phyloP scores from a whole-genome alignment of 768 basidiomycete genomes.

The Lyophyllum semitale region DNA sequence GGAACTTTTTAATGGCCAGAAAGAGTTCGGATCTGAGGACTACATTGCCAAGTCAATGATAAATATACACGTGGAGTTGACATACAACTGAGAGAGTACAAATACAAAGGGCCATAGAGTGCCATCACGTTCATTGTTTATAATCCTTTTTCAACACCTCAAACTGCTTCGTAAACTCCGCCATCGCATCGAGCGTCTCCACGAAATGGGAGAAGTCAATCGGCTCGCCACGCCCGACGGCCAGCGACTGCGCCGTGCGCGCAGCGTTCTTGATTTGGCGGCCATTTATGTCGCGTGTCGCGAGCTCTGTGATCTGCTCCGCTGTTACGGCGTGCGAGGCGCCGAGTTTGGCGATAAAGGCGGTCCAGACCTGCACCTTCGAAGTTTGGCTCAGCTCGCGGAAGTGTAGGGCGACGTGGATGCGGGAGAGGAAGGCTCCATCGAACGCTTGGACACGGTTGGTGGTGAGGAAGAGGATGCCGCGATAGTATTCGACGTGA shows the following conservation, averaged over 20 bases:
- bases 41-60: neutral
- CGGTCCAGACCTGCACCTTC: conserved; percentile 62
- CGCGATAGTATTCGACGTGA: conserved; percentile 59
- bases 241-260: conserved; percentile 63
- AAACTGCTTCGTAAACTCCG: conserved; percentile 56
- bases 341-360: conserved; percentile 54
- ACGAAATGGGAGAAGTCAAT: conserved; percentile 53
- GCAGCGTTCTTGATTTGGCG: conserved; percentile 73
- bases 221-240: conserved; percentile 45
- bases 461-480: conserved; percentile 58
- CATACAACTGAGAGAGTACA: neutral
- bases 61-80: neutral
- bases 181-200: conserved; percentile 63
- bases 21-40: neutral
- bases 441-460: conserved; percentile 63
- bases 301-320: conserved; percentile 47
- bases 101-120: neutral
- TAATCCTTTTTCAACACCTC: conserved; percentile 19
- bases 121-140: neutral
- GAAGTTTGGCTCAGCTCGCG: conserved; percentile 53
- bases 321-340: conserved; percentile 35
- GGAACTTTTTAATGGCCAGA: neutral
- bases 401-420: conserved; percentile 69
- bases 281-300: conserved; percentile 58
- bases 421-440: conserved; percentile 68